phyloP scores from a whole-genome alignment of 176 grass and related monocot genomes.

The Oryza rufipogon region DNA sequence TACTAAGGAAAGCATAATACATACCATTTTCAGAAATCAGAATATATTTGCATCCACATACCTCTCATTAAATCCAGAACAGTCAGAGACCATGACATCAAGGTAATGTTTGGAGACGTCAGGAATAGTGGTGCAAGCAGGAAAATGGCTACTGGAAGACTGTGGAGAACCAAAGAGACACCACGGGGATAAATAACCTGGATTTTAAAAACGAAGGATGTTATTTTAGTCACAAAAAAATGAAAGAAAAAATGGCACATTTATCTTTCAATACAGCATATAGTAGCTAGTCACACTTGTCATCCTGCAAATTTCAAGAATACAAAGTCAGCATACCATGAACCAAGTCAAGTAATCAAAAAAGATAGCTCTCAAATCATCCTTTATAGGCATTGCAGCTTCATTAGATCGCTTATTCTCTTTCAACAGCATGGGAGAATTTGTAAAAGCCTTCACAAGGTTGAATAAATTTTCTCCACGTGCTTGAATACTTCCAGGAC shows the following conservation, averaged over 20 bases:
- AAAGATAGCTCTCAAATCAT: constrained; percentile 67
- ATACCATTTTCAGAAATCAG: constrained; percentile 10
- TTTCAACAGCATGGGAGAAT: constrained; percentile 70
- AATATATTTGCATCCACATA: constrained; percentile 41
- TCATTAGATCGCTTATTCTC: constrained; percentile 49
- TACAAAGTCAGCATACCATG: constrained; percentile 69
- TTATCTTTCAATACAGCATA: constrained; percentile 30
- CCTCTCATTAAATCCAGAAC: constrained; percentile 70
- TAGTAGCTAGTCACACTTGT: constrained; percentile 2
- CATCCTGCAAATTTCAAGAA: constrained; percentile 35
- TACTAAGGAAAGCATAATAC: constrained; percentile 22
- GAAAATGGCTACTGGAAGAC: constrained; percentile 70
- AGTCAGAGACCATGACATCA: constrained; percentile 56
- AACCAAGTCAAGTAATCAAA: constrained; percentile 98
- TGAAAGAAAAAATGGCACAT: constrained; percentile 25
- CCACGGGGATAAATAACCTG: constrained; percentile 89
- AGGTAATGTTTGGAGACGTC: constrained; percentile 57
- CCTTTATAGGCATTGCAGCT: constrained; percentile 39
- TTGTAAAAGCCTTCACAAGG: constrained; percentile 79
- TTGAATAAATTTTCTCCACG: constrained; percentile 95
- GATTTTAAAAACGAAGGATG: constrained; percentile 42
- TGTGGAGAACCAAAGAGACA: constrained; percentile 75
- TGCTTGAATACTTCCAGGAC: constrained; percentile 98
- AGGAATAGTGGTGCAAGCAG: constrained; percentile 74
- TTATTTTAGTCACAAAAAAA: constrained; percentile 35